These are phyloP conservation scores for Geotrichum australiense DNA, from an alignment of 1,139 yeast species.

Conservation along the genomic window DNA sequence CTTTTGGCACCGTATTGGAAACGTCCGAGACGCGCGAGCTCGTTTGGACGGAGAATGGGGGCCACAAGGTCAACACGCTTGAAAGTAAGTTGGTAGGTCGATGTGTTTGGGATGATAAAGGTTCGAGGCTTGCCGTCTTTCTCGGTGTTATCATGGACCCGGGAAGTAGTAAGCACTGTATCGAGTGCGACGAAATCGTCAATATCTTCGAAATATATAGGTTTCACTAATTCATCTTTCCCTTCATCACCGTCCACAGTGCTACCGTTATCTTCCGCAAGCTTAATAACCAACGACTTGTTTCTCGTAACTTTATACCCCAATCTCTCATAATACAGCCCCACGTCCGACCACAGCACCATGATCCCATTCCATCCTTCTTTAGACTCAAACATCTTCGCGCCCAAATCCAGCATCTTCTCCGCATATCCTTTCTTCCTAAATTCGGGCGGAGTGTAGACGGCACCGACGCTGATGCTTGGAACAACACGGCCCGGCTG, in stretches of 20 bases:
- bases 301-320: conserved; percentile 45
- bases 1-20: conserved; percentile 33
- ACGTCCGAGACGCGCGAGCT: conserved; percentile 16
- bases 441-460: conserved; percentile 49
- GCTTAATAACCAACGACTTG: conserved; percentile 21
- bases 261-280: conserved; percentile 14
- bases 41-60: conserved; percentile 18
- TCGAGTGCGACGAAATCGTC: conserved; percentile 33
- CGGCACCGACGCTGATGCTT: conserved; percentile 58
- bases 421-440: conserved; percentile 64
- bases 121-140: conserved; percentile 29
- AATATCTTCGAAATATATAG: conserved; percentile 31
- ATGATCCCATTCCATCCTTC: conserved; percentile 37
- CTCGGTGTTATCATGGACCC: conserved; percentile 30
- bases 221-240: too few relatives aligned
- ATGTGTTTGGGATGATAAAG: conserved; percentile 36
- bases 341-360: conserved; percentile 65
- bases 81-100: conserved; percentile 40
- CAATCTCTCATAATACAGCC: conserved; percentile 52
- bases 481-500: conserved; percentile 31
- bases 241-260: conserved; percentile 17
- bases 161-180: conserved; percentile 25
- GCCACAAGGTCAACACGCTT: conserved; percentile 38
- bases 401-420: conserved; percentile 43
- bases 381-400: conserved; percentile 38